Base-by-base conservation (phyloP, 2,329 filamentous ascomycete species). In the Teratosphaeria destructans region DNA sequence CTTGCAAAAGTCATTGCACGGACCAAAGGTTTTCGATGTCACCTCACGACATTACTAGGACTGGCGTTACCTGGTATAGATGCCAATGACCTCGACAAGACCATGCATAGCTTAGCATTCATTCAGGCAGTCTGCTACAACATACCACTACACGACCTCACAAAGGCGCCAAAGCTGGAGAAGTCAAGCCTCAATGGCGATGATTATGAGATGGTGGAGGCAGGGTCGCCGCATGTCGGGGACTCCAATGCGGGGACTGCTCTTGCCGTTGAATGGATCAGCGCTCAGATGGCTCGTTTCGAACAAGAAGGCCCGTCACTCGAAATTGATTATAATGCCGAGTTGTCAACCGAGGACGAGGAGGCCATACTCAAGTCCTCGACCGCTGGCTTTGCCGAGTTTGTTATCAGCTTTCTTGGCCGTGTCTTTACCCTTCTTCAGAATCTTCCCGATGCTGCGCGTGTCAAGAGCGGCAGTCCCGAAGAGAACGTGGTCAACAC, bases 401-500 rank as follows among this genome's bases (percentile, higher is more conserved):
- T 99, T 68, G 81, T 97, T 60, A 82, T 93, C 57, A 90, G 92
- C 7, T 87, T 99, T 65, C 79, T 99, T 7, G 94, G 92, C 57
- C 91, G 94, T 67, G 91, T 99, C 7, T 99, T 99, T 72, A 96
- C 92, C 0, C 81, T 99, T 10, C 75, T 99, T 26, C 94, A 99
- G 73, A 99, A 99, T 68, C 78, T 99, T 49, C 94, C 94, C 0
- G 95, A 99, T 75, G 85, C 91, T 10, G 88, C 90, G 34, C 85
- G 93, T 60, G 85, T 96, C 35, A 87, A 93, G 62, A 91, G 89
- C 61, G 91, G 91, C 11, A 95, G 91, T 5, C 94, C 94, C 0
- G 94, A 99, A 73, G 95, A 99, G 69, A 96, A 92, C 67, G 91
- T 99, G 55, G 92, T 97, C 71, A 97, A 97, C 71, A 95, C 92